A percentile compares a stretch with the other conserved stretches of the same genome.
Conservation (phyloP, 1,139 yeast genomes). For the Blastobotrys raffinosifermentans region DNA sequence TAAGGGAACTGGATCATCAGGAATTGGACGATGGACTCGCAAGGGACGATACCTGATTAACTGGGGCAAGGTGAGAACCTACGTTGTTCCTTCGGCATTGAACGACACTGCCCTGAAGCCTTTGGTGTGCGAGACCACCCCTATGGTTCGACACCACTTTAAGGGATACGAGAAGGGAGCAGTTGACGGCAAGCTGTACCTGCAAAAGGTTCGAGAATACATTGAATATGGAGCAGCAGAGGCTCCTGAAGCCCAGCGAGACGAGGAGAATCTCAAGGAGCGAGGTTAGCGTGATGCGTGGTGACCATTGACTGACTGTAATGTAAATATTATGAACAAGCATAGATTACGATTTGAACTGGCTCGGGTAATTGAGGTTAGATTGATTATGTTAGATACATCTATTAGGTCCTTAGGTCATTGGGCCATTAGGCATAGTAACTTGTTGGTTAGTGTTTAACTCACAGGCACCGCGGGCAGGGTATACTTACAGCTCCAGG, state of each 20-base stretch:
- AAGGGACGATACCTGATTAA: slow-evolving; percentile 71
- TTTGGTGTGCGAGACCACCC: slow-evolving; percentile 64
- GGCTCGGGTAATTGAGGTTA: slow-evolving; percentile 5
- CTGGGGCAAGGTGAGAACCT: slow-evolving; percentile 86
- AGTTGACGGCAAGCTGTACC: slow-evolving; percentile 66
- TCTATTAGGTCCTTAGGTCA: no score
- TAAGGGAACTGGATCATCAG: slow-evolving; percentile 94
- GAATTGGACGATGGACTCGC: slow-evolving; percentile 75
- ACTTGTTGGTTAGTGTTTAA: no score
- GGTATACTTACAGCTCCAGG: slow-evolving; percentile 63
- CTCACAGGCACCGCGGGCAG: no score
- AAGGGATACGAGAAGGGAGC: slow-evolving; percentile 68
- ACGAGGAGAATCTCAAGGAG: slow-evolving; percentile 21
- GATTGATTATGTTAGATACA: neutral
- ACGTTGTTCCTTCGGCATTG: slow-evolving; percentile 62
- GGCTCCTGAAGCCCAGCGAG: slow-evolving; percentile 24
- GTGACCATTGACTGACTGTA: no score
- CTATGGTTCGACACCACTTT: slow-evolving; percentile 62
- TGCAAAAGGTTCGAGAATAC: slow-evolving; percentile 67
- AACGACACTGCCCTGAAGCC: slow-evolving; percentile 53
- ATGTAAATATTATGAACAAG: neutral
- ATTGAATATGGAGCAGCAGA: slow-evolving; percentile 59
- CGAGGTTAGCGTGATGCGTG: slow-evolving; percentile 30
- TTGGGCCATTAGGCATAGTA: no score
- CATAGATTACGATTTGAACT: neutral